These are phyloP conservation scores for Candida vartiovaarae DNA, from an alignment of 805 yeast species.

Conservation along the genomic window DNA sequence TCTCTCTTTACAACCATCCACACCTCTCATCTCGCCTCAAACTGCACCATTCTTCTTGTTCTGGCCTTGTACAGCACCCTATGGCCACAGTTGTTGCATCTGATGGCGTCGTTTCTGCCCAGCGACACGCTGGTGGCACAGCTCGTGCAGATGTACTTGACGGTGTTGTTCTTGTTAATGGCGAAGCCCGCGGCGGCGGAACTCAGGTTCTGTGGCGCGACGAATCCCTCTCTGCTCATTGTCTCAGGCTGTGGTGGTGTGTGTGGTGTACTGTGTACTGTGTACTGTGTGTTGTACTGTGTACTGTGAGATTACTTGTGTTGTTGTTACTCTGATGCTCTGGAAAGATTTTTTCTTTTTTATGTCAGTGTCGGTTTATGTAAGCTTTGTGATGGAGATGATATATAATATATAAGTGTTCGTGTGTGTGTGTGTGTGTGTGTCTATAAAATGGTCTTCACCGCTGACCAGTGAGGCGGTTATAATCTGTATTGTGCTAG, in stretches of 20 bases:
- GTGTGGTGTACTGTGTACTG: not conserved
- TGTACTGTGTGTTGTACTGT: not conserved
- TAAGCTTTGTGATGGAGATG: no score
- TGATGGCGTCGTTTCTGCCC: slow-evolving; percentile 90
- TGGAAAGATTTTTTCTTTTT: no score
- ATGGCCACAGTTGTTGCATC: slow-evolving; percentile 98
- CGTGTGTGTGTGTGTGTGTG: no score
- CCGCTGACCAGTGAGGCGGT: no score
- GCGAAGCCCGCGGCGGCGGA: slow-evolving; percentile 82
- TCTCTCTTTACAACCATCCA: no score
- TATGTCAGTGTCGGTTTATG: no score
- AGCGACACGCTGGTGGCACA: slow-evolving; percentile 87
- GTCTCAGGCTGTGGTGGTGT: not conserved
- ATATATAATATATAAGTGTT: no score
- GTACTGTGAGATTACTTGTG: not conserved
- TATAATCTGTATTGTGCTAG: no score
- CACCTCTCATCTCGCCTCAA: slow-evolving; percentile 57
- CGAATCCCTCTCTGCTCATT: slow-evolving; percentile 75
- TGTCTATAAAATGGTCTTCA: no score
- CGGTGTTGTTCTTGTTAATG: slow-evolving; percentile 69
- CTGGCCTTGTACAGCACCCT: slow-evolving; percentile 95
- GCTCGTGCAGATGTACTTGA: slow-evolving; percentile 91
- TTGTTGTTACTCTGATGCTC: no score
- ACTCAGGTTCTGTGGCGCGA: slow-evolving; percentile 72
- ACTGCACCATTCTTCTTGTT: slow-evolving; percentile 93